Evolutionary conservation across 176 grass and related monocot genomes (phyloP).

Genomic region (Avena sativa): DNA sequence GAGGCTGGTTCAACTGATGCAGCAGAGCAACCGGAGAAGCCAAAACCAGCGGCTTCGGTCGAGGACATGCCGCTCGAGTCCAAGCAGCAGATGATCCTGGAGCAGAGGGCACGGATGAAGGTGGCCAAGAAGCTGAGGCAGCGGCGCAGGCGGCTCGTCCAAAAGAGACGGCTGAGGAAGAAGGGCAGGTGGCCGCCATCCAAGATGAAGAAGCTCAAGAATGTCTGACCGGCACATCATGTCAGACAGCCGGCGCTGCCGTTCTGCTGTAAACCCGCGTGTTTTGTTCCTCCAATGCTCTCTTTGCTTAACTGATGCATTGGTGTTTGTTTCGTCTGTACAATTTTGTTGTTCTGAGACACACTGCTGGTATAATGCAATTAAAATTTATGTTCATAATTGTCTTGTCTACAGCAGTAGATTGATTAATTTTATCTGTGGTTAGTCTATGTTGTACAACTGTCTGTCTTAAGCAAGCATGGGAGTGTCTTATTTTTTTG

Average conservation of each 20-base stretch:
- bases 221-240: constrained; percentile 41
- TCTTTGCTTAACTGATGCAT: background rate
- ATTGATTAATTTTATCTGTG: constrained; percentile 10
- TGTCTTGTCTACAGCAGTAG: background rate
- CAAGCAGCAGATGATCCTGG: constrained; percentile 72
- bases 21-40: constrained; percentile 46
- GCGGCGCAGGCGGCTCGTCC: constrained; percentile 70
- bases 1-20: constrained; percentile 52
- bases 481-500: background rate
- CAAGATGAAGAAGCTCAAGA: constrained; percentile 91
- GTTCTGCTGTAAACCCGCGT: constrained; percentile 2
- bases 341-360: constrained; percentile 48
- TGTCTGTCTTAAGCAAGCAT: background rate
- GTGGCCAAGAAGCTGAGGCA: constrained; percentile 73
- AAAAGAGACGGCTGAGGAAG: constrained; percentile 86
- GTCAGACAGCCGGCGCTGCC: background rate
- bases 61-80: constrained; percentile 77
- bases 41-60: constrained; percentile 43
- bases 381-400: background rate
- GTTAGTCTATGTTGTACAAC: constrained; percentile 12
- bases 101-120: constrained; percentile 69
- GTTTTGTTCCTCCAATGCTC: background rate
- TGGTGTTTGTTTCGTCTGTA: constrained; percentile 11
- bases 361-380: constrained; percentile 23
- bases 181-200: constrained; percentile 84